A percentile compares a stretch with the other conserved stretches of the same genome.
These are phyloP conservation scores for Zoysia pacifica DNA, from an alignment of 176 grass and related monocot species.

Conservation along the genomic window DNA sequence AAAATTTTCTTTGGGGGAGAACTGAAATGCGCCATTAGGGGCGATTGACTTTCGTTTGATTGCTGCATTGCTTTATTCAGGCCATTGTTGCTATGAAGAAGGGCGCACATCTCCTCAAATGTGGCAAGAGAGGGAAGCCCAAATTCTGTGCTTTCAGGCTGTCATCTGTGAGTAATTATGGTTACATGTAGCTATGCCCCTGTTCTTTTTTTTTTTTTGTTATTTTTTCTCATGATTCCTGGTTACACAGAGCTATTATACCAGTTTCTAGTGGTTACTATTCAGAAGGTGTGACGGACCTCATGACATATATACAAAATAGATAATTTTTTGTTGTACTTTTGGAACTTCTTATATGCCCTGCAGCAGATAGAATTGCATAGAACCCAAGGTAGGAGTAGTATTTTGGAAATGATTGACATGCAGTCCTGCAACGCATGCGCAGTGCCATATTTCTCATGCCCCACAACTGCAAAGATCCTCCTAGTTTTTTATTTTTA, in stretches of 20 bases:
- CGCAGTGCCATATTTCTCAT: neutral
- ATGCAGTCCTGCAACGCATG: neutral
- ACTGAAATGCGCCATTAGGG: neutral
- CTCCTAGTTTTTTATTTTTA: neutral
- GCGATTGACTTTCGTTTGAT: neutral
- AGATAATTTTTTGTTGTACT: neutral
- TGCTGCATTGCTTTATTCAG: constrained; percentile 14
- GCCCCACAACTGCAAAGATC: neutral
- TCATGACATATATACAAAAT: neutral
- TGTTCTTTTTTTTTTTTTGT: neutral
- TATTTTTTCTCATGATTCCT: neutral
- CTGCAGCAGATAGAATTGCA: neutral
- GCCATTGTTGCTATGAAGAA: constrained; percentile 59
- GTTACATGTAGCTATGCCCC: neutral
- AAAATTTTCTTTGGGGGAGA: neutral
- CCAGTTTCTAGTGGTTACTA: neutral
- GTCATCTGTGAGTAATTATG: constrained; percentile 47
- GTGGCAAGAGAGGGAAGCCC: constrained; percentile 55
- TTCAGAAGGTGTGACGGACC: neutral
- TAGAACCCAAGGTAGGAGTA: neutral
- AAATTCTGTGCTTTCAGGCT: constrained; percentile 58
- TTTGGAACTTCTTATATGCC: neutral
- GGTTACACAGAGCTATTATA: neutral
- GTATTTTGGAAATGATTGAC: neutral
- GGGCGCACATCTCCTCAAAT: constrained; percentile 52